Evolutionary conservation across 306 rosid genomes (phyloP).

Genomic region (Clitoria ternatea): DNA sequence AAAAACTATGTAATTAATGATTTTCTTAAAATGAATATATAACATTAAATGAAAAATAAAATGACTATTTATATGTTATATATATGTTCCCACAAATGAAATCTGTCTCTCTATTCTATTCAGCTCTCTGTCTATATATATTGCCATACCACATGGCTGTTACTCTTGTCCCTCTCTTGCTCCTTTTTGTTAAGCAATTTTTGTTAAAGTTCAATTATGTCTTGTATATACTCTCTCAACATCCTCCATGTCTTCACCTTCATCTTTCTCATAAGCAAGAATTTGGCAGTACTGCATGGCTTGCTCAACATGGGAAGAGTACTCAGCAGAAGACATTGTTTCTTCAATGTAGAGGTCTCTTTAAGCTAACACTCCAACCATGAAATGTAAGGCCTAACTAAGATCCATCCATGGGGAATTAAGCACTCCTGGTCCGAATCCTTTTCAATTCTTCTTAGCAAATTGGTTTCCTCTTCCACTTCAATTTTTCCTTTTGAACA

Average conservation of each 20-base stretch:
- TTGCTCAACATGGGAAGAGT: constrained; percentile 14
- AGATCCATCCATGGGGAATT: constrained; percentile 53
- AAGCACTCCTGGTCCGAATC: constrained; percentile 77
- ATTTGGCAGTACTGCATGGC: neutral
- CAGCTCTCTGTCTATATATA: neutral
- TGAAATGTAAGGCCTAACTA: constrained; percentile 26
- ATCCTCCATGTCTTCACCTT: constrained; percentile 3
- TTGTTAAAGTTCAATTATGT: constrained; percentile 26
- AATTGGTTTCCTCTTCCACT: neutral
- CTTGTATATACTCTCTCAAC: constrained; percentile 21
- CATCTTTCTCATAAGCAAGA: constrained; percentile 2
- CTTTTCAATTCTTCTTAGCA: neutral
- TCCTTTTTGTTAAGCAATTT: neutral
- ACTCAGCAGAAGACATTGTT: constrained; percentile 1
- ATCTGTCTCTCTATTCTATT: constrained; percentile 2
- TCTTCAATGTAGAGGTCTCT: constrained; percentile 2
- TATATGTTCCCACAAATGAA: neutral
- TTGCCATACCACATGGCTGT: neutral
- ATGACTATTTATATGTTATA: neutral
- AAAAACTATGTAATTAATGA: too few species aligned
- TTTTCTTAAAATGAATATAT: too few species aligned
- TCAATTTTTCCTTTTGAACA: neutral
- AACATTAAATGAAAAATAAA: too few species aligned
- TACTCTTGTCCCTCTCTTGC: constrained; percentile 2
- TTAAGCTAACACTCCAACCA: neutral